Percentiles rank a stretch among this genome's conserved stretches.
These are phyloP conservation scores for Arachnopeziza araneosa DNA, from an alignment of 2,329 filamentous ascomycete genomes.

Conservation along the genomic window DNA sequence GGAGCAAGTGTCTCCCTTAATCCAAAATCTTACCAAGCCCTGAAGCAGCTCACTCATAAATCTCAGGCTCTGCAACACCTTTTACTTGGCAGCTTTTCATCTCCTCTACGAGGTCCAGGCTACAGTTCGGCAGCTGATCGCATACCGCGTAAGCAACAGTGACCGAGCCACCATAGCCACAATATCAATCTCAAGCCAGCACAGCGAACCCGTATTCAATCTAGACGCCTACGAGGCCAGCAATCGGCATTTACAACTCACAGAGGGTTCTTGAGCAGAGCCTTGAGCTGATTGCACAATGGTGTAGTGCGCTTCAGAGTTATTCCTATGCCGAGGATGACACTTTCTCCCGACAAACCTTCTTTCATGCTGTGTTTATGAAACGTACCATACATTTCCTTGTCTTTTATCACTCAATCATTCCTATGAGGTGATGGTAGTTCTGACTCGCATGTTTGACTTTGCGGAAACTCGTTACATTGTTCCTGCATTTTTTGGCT, in stretches of 20 bases:
- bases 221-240: neutral
- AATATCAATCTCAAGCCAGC: neutral
- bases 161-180: neutral
- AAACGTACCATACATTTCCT: too few species aligned
- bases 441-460: too few species aligned
- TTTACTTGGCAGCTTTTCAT: neutral
- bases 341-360: too few species aligned
- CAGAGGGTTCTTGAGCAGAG: neutral
- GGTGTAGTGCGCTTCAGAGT: too few species aligned
- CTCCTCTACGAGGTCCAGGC: neutral
- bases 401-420: too few species aligned
- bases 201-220: neutral
- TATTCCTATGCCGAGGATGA: too few species aligned
- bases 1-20: too few species aligned
- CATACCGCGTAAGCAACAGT: neutral
- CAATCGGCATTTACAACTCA: neutral
- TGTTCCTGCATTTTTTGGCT: too few species aligned
- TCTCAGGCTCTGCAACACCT: neutral
- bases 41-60: neutral
- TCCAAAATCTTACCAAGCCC: neutral
- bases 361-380: too few species aligned
- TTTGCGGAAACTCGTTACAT: too few species aligned
- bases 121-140: neutral
- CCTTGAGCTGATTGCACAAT: too few species aligned
- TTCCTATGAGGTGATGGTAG: too few species aligned